phyloP scores from a whole-genome alignment of 768 basidiomycete genomes.

The Psilocybe azurescens region DNA sequence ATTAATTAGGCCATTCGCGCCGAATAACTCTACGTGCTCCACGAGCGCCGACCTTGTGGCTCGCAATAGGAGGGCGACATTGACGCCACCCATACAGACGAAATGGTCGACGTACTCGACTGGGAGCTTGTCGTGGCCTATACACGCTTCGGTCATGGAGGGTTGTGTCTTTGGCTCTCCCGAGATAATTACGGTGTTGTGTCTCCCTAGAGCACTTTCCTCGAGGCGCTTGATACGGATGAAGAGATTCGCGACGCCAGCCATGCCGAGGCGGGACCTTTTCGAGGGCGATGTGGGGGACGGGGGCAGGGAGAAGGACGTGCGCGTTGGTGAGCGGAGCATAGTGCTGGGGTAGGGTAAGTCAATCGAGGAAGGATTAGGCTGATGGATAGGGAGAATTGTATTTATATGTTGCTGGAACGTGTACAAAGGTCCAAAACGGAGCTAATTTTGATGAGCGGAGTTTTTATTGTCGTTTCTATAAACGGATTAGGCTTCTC shows the following conservation, averaged over 20 bases:
- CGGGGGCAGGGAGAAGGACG: constrained; percentile 8
- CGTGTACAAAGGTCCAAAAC: background rate
- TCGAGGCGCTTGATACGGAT: constrained; percentile 54
- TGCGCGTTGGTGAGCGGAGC: constrained; percentile 22
- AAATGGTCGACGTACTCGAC: constrained; percentile 49
- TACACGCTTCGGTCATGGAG: constrained; percentile 31
- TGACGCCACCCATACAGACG: constrained; percentile 67
- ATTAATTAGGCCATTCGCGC: constrained; percentile 67
- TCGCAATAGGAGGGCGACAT: constrained; percentile 59
- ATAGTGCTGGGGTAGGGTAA: constrained; percentile 4
- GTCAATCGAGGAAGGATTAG: background rate
- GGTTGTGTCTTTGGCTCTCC: constrained; percentile 48
- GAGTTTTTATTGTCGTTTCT: background rate
- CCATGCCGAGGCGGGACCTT: constrained; percentile 35
- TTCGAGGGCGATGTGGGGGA: constrained; percentile 13
- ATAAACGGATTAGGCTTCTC: constrained; percentile 1
- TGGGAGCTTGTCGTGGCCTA: constrained; percentile 28
- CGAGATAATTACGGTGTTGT: constrained; percentile 37
- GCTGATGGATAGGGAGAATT: background rate
- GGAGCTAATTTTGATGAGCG: background rate
- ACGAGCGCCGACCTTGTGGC: constrained; percentile 56
- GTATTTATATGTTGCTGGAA: constrained; percentile 8
- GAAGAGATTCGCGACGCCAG: constrained; percentile 57
- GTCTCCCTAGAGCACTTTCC: constrained; percentile 23
- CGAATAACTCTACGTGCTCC: constrained; percentile 51